These are phyloP conservation scores for Striga hermonthica DNA, from an alignment of 305 asterid species.

Conservation along the genomic window DNA sequence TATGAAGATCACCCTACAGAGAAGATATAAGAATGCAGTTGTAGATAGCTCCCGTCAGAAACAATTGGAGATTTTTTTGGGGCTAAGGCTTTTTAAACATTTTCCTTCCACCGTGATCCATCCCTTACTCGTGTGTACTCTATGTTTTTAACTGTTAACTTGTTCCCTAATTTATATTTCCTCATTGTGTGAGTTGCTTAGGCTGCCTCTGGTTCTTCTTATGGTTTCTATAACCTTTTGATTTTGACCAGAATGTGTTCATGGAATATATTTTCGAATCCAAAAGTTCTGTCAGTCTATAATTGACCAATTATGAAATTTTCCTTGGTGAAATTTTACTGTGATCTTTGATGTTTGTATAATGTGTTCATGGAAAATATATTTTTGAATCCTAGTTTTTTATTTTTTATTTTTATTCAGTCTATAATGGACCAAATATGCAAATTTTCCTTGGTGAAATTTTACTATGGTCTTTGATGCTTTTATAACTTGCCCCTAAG, in stretches of 20 bases:
- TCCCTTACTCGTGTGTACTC: conserved; percentile 69
- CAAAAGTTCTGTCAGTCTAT: conserved; percentile 5
- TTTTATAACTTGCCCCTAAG: conserved; percentile 12
- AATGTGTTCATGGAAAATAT: too few species aligned
- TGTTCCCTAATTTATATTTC: conserved; percentile 24
- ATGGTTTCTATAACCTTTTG: conserved; percentile 5
- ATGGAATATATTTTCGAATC: conserved; percentile 20
- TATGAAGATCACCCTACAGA: conserved; percentile 89
- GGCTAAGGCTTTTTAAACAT: conserved; percentile 88
- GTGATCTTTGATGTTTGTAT: too few species aligned
- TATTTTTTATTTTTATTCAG: too few species aligned
- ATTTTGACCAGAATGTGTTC: conserved; percentile 14
- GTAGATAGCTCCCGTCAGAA: conserved; percentile 98
- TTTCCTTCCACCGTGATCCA: conserved; percentile 74
- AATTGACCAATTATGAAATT: not conserved
- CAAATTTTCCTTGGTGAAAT: not conserved
- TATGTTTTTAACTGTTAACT: conserved; percentile 29
- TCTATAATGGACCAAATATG: too few species aligned
- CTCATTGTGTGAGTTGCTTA: conserved; percentile 26
- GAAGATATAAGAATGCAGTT: conserved; percentile 94
- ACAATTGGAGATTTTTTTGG: conserved; percentile 93
- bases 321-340: too few species aligned
- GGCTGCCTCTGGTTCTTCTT: conserved; percentile 23
- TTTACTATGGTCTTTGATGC: conserved; percentile 21
- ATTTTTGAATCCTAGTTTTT: too few species aligned